phyloP scores from a whole-genome alignment of 805 yeast species.

The Saturnispora diversa region DNA sequence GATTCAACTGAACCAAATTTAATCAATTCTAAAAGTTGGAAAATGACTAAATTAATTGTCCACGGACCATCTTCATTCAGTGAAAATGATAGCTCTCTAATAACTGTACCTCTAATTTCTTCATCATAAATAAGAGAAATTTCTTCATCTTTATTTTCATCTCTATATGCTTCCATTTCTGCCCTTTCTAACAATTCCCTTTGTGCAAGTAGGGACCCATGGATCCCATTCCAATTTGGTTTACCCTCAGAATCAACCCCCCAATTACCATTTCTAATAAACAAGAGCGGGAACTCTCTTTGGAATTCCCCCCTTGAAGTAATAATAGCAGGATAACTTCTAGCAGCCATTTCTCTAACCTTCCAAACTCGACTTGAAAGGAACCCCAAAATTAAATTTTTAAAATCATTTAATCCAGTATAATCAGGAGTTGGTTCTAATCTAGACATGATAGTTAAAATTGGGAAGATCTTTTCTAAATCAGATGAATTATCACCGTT shows the following conservation, averaged over 20 bases:
- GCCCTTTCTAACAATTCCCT: slow-evolving; percentile 25
- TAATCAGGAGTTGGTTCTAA: slow-evolving; percentile 54
- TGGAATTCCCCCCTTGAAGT: slow-evolving; percentile 24
- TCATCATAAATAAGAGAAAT: slow-evolving; percentile 2
- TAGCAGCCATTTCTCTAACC: slow-evolving; percentile 79
- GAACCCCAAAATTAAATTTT: slow-evolving; percentile 38
- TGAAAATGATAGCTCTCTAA: slow-evolving; percentile 16
- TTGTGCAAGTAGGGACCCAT: slow-evolving; percentile 52
- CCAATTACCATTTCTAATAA: slow-evolving; percentile 8
- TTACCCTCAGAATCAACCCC: neutral
- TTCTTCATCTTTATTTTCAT: neutral
- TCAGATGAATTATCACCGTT: slow-evolving; percentile 25
- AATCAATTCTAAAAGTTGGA: slow-evolving; percentile 16
- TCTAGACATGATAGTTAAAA: slow-evolving; percentile 62
- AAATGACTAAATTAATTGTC: slow-evolving; percentile 20
- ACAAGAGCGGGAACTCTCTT: slow-evolving; percentile 22
- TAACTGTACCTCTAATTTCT: slow-evolving; percentile 11
- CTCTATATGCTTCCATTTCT: neutral
- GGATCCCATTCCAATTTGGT: slow-evolving; percentile 39
- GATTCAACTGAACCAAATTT: neutral
- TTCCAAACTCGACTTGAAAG: slow-evolving; percentile 63
- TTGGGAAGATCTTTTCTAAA: slow-evolving; percentile 61
- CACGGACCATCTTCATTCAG: slow-evolving; percentile 15
- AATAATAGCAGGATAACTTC: slow-evolving; percentile 49
- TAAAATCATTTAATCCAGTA: slow-evolving; percentile 45